A percentile compares a stretch with the other conserved stretches of the same genome.
Evolutionary conservation across 495 filamentous ascomycete species (phyloP).

Genomic region (Pseudoneurospora amorphoporcata): DNA sequence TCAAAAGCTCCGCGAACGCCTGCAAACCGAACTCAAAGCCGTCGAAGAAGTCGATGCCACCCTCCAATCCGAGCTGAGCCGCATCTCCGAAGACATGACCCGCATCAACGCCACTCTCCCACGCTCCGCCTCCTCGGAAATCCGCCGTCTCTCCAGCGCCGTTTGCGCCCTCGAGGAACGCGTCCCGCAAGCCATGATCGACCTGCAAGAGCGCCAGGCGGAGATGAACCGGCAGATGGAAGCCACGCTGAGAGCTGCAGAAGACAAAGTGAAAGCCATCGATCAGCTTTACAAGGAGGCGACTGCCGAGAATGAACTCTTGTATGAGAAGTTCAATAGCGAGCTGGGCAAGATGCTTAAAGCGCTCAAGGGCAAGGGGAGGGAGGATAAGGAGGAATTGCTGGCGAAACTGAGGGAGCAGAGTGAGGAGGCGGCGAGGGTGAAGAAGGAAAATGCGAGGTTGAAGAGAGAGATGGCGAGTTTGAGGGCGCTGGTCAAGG

Average conservation of each 20-base stretch:
- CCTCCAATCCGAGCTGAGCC: conserved; percentile 65
- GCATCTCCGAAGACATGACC: conserved; percentile 75
- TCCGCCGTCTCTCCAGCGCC: conserved; percentile 42
- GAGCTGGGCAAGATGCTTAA: conserved; percentile 77
- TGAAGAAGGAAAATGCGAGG: conserved; percentile 70
- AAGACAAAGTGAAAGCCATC: conserved; percentile 69
- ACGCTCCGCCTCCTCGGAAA: conserved; percentile 27
- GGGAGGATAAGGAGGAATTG: conserved; percentile 65
- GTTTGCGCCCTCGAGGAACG: conserved; percentile 55
- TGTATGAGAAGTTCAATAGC: conserved; percentile 87
- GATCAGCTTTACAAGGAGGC: conserved; percentile 84
- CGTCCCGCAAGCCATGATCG: conserved; percentile 48
- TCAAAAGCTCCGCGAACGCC: conserved; percentile 83
- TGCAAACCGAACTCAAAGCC: conserved; percentile 68
- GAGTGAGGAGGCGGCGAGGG: conserved; percentile 55
- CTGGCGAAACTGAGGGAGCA: conserved; percentile 53
- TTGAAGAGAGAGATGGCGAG: conserved; percentile 43
- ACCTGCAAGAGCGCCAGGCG: conserved; percentile 50
- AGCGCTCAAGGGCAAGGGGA: conserved; percentile 55
- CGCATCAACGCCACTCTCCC: conserved; percentile 41
- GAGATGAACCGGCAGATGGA: conserved; percentile 58
- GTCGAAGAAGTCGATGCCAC: conserved; percentile 57
- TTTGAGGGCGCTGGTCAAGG: conserved; percentile 37
- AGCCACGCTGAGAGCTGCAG: conserved; percentile 55
- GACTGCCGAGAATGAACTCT: conserved; percentile 84